These are phyloP conservation scores for Hansenula sp. DNA, from an alignment of 1,139 yeast genomes.

Conservation along the genomic window DNA sequence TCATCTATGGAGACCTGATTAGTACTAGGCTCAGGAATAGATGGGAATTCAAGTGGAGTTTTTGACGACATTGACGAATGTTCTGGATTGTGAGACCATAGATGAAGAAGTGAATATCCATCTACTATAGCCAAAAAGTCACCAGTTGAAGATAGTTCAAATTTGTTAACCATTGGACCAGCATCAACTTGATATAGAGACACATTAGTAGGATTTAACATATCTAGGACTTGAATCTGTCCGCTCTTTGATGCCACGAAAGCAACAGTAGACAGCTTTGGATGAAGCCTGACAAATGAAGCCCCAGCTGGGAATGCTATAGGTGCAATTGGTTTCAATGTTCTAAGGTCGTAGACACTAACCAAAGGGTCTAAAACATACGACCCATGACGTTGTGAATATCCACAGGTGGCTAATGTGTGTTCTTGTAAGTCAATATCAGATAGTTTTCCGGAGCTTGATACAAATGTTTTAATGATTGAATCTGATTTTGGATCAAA, in stretches of 20 bases:
- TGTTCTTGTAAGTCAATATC: constrained; percentile 77
- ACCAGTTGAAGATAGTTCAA: constrained; percentile 76
- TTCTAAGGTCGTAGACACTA: constrained; percentile 74
- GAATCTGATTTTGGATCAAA: constrained; percentile 62
- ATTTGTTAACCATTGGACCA: constrained; percentile 45
- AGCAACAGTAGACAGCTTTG: constrained; percentile 76
- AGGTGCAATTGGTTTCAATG: constrained; percentile 72
- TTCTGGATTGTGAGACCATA: constrained; percentile 57
- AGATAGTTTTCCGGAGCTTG: constrained; percentile 73
- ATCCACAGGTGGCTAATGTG: constrained; percentile 79
- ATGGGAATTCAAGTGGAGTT: constrained; percentile 28
- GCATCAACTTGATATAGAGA: constrained; percentile 57
- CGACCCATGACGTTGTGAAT: constrained; percentile 52
- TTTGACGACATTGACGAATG: constrained; percentile 30
- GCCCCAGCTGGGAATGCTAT: constrained; percentile 91
- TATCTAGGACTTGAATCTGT: constrained; percentile 80
- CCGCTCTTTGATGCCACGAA: constrained; percentile 74
- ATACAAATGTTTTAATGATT: constrained; percentile 55
- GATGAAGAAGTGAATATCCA: constrained; percentile 55
- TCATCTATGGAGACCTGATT: constrained; percentile 28
- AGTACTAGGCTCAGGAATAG: constrained; percentile 32
- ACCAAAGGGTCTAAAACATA: constrained; percentile 70
- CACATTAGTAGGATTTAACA: constrained; percentile 68
- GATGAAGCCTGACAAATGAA: constrained; percentile 77
- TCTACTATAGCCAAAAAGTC: constrained; percentile 73